Percentiles rank a stretch among this genome's conserved stretches.
Conservation (phyloP, 768 basidiomycete species). For the Rhizopogon roseolus region DNA sequence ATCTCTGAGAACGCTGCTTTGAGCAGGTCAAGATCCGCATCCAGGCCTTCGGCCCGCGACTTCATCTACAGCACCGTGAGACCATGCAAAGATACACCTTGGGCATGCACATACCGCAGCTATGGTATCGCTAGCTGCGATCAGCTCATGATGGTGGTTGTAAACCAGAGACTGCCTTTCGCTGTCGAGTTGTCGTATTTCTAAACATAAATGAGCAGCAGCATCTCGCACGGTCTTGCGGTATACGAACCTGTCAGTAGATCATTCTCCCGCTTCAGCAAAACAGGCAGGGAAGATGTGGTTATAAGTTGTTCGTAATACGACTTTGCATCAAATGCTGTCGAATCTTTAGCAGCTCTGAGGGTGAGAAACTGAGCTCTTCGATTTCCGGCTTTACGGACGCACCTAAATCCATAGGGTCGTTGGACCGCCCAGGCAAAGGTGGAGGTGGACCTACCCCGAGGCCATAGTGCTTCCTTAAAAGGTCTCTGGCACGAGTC, state of each 20-base stretch:
- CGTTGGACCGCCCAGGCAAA: conserved; percentile 48
- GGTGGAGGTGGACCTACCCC: conserved; percentile 70
- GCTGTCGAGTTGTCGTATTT: conserved; percentile 82
- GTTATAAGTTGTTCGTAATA: conserved; percentile 88
- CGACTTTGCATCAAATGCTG: conserved; percentile 74
- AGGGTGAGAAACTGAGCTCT: not conserved
- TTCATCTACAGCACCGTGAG: conserved; percentile 63
- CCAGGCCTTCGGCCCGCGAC: conserved; percentile 77
- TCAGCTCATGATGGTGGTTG: conserved; percentile 93
- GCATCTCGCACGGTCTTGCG: not conserved
- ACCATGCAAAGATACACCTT: not conserved
- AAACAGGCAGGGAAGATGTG: conserved; percentile 63
- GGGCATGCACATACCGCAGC: conserved; percentile 51
- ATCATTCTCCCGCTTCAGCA: conserved; percentile 82
- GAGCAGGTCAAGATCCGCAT: conserved; percentile 78
- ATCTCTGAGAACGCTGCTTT: conserved; percentile 83
- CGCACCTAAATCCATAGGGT: conserved; percentile 81
- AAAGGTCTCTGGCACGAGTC: conserved; percentile 65
- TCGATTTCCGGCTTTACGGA: not conserved
- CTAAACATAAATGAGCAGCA: conserved; percentile 32
- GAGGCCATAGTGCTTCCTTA: conserved; percentile 86
- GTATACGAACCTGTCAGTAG: conserved; percentile 54
- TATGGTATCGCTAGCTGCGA: conserved; percentile 91
- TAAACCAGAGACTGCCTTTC: conserved; percentile 91
- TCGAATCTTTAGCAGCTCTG: conserved; percentile 50